Conservation (phyloP, 306 rosid genomes). For the Fragaria ananassa region DNA sequence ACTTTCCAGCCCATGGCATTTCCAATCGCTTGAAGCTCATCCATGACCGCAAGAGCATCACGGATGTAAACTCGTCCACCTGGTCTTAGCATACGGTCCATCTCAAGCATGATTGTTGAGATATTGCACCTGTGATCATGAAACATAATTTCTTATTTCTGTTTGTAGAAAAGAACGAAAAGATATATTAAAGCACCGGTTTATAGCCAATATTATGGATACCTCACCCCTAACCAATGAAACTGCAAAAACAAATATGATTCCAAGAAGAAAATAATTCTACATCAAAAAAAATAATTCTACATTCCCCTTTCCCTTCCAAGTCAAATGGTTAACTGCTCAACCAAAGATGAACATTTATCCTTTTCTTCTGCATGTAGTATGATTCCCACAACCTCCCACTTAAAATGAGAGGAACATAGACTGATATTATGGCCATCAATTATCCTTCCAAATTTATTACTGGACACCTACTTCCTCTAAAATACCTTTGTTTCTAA, state of each 20-base stretch:
- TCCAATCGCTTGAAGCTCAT: slow-evolving; percentile 73
- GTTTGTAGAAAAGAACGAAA: not conserved
- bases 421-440: not conserved
- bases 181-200: not conserved
- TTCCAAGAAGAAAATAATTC: not conserved
- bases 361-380: not conserved
- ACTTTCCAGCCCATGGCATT: slow-evolving; percentile 84
- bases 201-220: not conserved
- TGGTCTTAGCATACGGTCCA: slow-evolving; percentile 92
- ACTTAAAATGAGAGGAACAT: not conserved
- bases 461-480: not conserved
- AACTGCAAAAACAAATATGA: not conserved
- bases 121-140: slow-evolving; percentile 57
- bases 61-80: slow-evolving; percentile 83
- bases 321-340: not conserved
- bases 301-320: not conserved
- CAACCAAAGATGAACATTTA: not conserved
- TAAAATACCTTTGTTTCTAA: not conserved
- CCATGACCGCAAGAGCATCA: slow-evolving; percentile 72
- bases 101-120: slow-evolving; percentile 91
- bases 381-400: not conserved
- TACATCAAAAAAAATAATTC: not conserved
- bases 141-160: not conserved
- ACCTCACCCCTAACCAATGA: not conserved
- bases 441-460: not conserved